Conservation (phyloP, 2,329 filamentous ascomycete species). For the Leptographium lundbergii region DNA sequence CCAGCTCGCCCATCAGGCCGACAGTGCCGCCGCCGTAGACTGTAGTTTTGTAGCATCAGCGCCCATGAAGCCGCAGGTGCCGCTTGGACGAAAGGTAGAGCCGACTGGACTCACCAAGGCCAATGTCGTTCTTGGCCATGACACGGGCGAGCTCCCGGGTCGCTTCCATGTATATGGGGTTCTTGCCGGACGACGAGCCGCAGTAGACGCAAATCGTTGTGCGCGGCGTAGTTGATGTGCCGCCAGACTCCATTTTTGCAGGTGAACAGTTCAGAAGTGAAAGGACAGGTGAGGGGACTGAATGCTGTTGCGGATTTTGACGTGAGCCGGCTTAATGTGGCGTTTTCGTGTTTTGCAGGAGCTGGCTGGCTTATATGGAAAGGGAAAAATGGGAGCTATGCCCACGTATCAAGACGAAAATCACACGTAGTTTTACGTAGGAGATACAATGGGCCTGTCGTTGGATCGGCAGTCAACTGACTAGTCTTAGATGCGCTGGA, state of each 20-base stretch:
- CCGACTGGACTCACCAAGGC: slow-evolving; percentile 41
- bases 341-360: background rate
- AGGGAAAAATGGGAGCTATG: slow-evolving; percentile 4
- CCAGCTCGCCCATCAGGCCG: slow-evolving; percentile 90
- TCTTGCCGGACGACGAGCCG: slow-evolving; percentile 63
- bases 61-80: too few relatives aligned
- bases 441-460: background rate
- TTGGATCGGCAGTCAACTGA: background rate
- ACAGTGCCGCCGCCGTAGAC: slow-evolving; percentile 94
- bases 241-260: slow-evolving; percentile 26
- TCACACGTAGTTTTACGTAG: background rate
- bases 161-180: slow-evolving; percentile 62
- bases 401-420: background rate
- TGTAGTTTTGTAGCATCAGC: slow-evolving; percentile 15
- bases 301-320: too few relatives aligned
- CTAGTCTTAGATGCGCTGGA: background rate
- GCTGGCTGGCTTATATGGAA: background rate
- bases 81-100: too few relatives aligned
- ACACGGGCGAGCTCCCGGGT: slow-evolving; percentile 61
- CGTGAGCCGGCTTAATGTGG: too few relatives aligned
- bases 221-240: slow-evolving; percentile 25
- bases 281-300: too few relatives aligned
- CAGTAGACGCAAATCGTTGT: slow-evolving; percentile 90
- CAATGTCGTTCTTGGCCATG: slow-evolving; percentile 66
- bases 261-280: slow-evolving; percentile 1